phyloP scores from a whole-genome alignment of 768 basidiomycete genomes.

The Kwoniella mangroviensis region DNA sequence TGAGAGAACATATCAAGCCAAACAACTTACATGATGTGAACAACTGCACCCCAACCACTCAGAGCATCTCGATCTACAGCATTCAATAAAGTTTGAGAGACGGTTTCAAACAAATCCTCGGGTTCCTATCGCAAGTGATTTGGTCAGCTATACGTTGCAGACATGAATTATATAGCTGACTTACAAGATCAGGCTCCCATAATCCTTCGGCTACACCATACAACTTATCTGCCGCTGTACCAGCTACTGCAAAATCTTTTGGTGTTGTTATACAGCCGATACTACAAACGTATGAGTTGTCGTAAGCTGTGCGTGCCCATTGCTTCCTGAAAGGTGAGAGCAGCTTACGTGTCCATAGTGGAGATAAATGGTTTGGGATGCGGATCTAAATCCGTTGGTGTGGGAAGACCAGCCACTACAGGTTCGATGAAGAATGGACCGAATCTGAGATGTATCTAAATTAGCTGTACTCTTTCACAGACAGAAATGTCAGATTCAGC shows the following conservation, averaged over 20 bases:
- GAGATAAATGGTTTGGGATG: constrained; percentile 89
- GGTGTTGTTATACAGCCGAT: constrained; percentile 60
- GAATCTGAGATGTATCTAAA: constrained; percentile 61
- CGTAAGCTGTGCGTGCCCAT: background rate
- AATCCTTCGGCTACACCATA: constrained; percentile 97
- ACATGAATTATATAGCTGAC: constrained; percentile 22
- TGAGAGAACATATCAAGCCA: background rate
- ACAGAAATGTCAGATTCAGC: constrained; percentile 16
- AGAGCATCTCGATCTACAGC: constrained; percentile 94
- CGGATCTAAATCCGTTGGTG: constrained; percentile 60
- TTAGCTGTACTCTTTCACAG: background rate
- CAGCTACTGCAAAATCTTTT: constrained; percentile 90
- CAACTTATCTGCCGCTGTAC: constrained; percentile 87
- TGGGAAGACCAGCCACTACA: constrained; percentile 81
- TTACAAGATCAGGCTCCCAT: constrained; percentile 90
- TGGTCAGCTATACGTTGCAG: constrained; percentile 9
- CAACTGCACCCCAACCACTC: constrained; percentile 95
- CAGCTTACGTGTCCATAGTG: constrained; percentile 70
- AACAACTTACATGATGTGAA: constrained; percentile 84
- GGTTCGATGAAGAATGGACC: constrained; percentile 97
- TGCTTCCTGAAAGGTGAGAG: background rate
- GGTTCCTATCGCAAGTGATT: constrained; percentile 63
- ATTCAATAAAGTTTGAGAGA: constrained; percentile 92
- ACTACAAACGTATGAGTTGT: constrained; percentile 31
- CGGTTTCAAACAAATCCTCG: constrained; percentile 97